Conservation (phyloP, 2,329 filamentous ascomycete genomes). For the Capronia americana region DNA sequence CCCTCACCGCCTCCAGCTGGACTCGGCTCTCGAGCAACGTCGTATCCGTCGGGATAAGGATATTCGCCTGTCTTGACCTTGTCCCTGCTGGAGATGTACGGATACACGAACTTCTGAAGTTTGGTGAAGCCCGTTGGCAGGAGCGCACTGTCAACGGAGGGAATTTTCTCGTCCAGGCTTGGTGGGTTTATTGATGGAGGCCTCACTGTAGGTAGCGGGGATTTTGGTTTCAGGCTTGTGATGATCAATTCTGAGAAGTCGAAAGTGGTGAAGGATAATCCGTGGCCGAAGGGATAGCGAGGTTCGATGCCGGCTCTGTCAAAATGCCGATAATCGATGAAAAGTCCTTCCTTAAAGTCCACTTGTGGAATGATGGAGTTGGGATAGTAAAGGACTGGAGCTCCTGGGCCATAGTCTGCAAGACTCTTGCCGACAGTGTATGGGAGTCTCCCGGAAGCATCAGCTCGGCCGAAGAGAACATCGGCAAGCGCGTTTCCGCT, state of each 20-base stretch:
- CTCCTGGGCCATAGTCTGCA: conserved; percentile 76
- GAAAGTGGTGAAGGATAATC: conserved; percentile 81
- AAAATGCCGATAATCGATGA: conserved; percentile 89
- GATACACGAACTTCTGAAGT: conserved; percentile 74
- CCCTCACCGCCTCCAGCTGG: conserved; percentile 72
- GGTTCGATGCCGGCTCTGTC: conserved; percentile 77
- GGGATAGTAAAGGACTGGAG: conserved; percentile 71
- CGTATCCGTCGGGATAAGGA: conserved; percentile 64
- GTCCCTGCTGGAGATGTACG: conserved; percentile 65
- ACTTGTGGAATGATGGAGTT: conserved; percentile 78
- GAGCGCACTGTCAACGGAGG: conserved; percentile 62
- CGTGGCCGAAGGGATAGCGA: conserved; percentile 85
- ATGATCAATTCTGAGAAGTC: conserved; percentile 63
- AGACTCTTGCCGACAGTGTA: conserved; percentile 82
- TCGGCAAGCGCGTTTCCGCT: conserved; percentile 82
- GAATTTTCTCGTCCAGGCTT: conserved; percentile 61
- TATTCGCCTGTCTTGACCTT: conserved; percentile 55
- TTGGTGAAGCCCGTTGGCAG: conserved; percentile 67
- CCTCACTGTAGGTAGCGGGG: conserved; percentile 53
- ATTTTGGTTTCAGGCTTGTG: conserved; percentile 56
- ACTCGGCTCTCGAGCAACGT: conserved; percentile 58
- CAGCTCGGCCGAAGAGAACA: conserved; percentile 77
- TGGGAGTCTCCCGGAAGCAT: conserved; percentile 80
- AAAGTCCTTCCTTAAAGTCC: conserved; percentile 80
- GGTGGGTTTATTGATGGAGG: conserved; percentile 57